Conservation (phyloP, 208 protist species). For the Kentomonas sorsogonicus region DNA sequence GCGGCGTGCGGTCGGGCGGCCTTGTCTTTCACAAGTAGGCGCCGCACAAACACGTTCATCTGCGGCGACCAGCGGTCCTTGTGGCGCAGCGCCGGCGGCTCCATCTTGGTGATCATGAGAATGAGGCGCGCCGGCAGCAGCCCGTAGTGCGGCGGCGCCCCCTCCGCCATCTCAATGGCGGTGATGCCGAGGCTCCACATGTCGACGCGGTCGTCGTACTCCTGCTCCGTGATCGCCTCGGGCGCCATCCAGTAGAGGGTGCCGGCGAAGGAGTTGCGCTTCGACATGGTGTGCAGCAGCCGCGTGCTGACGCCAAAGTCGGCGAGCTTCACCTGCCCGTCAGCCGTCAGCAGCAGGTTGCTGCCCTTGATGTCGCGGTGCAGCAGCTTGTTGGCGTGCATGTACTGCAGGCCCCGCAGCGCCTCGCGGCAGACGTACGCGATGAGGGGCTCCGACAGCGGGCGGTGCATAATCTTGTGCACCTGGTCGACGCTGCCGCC, state of each 20-base stretch:
- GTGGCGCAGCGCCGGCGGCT: conserved; percentile 68
- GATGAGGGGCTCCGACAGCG: conserved; percentile 80
- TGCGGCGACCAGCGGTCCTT: conserved; percentile 84
- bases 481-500: conserved; percentile 87
- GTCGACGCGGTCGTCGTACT: conserved; percentile 92
- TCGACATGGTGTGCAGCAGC: conserved; percentile 72
- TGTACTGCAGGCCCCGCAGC: conserved; percentile 82
- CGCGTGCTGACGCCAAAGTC: conserved; percentile 90
- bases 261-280: conserved; percentile 88
- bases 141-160: conserved; percentile 85
- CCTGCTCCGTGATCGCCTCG: conserved; percentile 82
- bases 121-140: conserved; percentile 77
- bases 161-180: conserved; percentile 95
- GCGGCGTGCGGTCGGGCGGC: conserved; percentile 57
- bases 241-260: conserved; percentile 93
- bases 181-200: conserved; percentile 96
- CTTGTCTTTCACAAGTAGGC: conserved; percentile 76
- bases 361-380: conserved; percentile 93
- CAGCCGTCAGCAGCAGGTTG: conserved; percentile 88
- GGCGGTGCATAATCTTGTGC: conserved; percentile 69
- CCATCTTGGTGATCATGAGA: conserved; percentile 68
- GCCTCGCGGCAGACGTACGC: conserved; percentile 81
- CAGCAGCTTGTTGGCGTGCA: conserved; percentile 83
- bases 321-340: conserved; percentile 89
- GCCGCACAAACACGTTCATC: conserved; percentile 79